These are phyloP conservation scores for Coniochaeta sp. DNA, from an alignment of 2,329 filamentous ascomycete species.

Conservation along the genomic window DNA sequence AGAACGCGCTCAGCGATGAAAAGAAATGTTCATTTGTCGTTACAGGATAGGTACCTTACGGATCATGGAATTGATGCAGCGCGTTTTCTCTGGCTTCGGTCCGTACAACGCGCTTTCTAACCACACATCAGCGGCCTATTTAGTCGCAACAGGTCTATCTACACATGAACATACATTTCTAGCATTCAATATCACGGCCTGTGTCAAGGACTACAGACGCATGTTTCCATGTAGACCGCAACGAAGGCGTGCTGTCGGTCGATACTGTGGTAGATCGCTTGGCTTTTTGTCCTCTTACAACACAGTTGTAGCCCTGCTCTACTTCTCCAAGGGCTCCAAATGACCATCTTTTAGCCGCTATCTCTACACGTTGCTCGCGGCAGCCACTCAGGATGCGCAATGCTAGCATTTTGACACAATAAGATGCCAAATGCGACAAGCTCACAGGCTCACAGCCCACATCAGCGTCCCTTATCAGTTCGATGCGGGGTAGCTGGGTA, in stretches of 20 bases:
- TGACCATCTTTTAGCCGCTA: background rate
- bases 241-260: no score
- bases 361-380: background rate
- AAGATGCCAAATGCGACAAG: background rate
- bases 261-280: no score
- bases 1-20: background rate
- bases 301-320: background rate
- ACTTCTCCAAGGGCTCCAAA: background rate
- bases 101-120: no score
- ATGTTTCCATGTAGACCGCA: no score
- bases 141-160: no score
- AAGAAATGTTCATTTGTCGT: background rate
- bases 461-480: conserved; percentile 7
- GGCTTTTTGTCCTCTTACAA: no score
- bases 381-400: background rate
- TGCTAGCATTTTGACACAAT: background rate
- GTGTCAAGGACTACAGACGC: no score
- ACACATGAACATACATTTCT: no score
- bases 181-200: no score
- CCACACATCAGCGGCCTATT: background rate
- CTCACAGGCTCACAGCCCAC: background rate
- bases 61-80: no score
- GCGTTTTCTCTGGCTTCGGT: no score
- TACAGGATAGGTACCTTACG: no score
- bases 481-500: conserved; percentile 10